A percentile compares a stretch with the other conserved stretches of the same genome.
phyloP scores from a whole-genome alignment of 2,329 filamentous ascomycete species.

The Monascus ruber region DNA sequence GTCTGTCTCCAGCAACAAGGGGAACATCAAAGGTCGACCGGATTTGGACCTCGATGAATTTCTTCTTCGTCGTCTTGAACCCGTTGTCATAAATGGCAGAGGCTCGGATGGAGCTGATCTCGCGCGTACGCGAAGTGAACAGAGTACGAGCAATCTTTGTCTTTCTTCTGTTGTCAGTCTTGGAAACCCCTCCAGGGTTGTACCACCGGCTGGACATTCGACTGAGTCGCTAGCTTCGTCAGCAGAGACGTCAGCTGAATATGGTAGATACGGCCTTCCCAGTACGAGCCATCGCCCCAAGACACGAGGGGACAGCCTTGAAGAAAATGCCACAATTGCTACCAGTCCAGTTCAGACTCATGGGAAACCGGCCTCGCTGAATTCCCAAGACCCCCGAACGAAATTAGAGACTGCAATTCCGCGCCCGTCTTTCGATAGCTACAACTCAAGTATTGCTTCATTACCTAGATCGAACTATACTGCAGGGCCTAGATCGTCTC shows the following conservation, averaged over 20 bases:
- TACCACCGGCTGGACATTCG: constrained; percentile 17
- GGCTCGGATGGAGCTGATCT: constrained; percentile 23
- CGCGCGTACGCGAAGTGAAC: constrained; percentile 28
- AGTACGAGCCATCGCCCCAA: background rate
- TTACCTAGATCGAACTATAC: constrained; percentile 2
- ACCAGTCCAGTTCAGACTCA: background rate
- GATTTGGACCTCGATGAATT: constrained; percentile 39
- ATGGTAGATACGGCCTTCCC: background rate
- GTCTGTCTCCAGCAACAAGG: constrained; percentile 28
- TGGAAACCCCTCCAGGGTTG: background rate
- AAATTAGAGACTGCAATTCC: constrained; percentile 5
- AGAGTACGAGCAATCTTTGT: constrained; percentile 26
- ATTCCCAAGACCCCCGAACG: background rate
- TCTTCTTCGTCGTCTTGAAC: constrained; percentile 35
- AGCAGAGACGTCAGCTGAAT: constrained; percentile 12
- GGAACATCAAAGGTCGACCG: constrained; percentile 29
- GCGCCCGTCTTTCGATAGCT: constrained; percentile 13
- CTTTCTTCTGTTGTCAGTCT: constrained; percentile 10
- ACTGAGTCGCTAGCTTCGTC: constrained; percentile 22
- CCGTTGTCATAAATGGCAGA: constrained; percentile 39
- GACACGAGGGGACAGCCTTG: constrained; percentile 3
- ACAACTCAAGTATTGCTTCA: constrained; percentile 5
- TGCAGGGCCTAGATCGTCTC: no score
- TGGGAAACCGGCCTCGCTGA: background rate
- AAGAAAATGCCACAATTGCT: background rate